A percentile compares a stretch with the other conserved stretches of the same genome.
These are phyloP conservation scores for Claviceps pusilla DNA, from an alignment of 2,329 filamentous ascomycete species.

Conservation along the genomic window DNA sequence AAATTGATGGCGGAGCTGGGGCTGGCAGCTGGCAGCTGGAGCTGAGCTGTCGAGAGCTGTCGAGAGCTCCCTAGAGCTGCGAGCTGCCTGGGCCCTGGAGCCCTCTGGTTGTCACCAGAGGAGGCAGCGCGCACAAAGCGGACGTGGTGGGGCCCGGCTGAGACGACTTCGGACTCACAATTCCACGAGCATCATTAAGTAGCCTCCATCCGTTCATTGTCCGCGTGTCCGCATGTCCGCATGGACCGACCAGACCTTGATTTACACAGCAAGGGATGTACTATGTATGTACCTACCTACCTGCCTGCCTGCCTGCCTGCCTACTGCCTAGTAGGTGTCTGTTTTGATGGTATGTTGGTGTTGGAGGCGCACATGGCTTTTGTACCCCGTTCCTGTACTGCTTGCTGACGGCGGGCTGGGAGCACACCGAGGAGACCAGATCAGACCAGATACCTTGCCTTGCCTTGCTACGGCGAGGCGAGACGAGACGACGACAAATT, in stretches of 20 bases:
- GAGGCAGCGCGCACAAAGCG: slow-evolving; percentile 1
- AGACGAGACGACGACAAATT: background rate
- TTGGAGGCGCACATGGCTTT: background rate
- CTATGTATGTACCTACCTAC: no score
- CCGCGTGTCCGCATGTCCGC: background rate
- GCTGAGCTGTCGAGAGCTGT: background rate
- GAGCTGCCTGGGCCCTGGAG: background rate
- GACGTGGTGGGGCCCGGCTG: background rate
- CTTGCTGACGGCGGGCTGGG: background rate
- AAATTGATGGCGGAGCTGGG: background rate
- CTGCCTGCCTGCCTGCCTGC: no score
- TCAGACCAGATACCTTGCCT: background rate
- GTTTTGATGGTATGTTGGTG: background rate
- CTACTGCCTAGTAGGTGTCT: no score
- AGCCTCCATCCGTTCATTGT: background rate
- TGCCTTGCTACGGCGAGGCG: no score
- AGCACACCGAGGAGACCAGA: background rate
- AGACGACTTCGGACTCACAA: background rate
- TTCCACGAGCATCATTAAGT: background rate
- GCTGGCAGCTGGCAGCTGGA: background rate
- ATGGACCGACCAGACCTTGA: background rate
- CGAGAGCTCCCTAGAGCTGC: no score
- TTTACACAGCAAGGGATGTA: no score
- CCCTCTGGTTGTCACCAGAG: slow-evolving; percentile 4
- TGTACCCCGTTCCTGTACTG: background rate